phyloP scores from a whole-genome alignment of 371 early-diverging fungal species.

The Apophysomyces sp. region DNA sequence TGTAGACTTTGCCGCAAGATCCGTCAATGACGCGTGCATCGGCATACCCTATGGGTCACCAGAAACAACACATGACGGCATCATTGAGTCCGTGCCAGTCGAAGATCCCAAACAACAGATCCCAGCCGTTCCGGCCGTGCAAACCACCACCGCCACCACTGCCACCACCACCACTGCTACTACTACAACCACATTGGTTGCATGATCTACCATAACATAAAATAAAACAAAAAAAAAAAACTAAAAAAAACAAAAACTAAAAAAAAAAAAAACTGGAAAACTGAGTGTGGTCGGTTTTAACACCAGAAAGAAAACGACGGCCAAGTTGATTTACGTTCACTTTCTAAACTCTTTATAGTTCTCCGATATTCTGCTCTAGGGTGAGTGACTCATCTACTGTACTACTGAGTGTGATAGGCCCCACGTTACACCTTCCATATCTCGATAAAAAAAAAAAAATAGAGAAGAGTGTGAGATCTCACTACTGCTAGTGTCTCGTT shows the following conservation, averaged over 20 bases:
- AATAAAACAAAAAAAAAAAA: too few species aligned
- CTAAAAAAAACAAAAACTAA: too few species aligned
- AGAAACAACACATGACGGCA: background rate
- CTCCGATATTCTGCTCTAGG: background rate
- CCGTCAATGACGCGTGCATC: conserved; percentile 10
- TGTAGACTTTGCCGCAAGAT: conserved; percentile 13
- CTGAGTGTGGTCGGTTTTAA: too few species aligned
- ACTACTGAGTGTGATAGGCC: background rate
- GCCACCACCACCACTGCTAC: background rate
- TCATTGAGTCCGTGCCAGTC: background rate
- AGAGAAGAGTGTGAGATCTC: too few species aligned
- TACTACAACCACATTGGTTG: too few species aligned
- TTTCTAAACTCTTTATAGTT: background rate
- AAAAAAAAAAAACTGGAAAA: too few species aligned
- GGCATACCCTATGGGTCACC: background rate
- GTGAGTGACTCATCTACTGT: background rate
- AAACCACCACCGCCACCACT: background rate
- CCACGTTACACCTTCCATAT: background rate
- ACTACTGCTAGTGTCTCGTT: too few species aligned
- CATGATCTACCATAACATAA: background rate
- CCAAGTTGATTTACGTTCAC: too few species aligned
- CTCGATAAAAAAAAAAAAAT: too few species aligned
- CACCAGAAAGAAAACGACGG: too few species aligned
- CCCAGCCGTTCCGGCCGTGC: background rate
- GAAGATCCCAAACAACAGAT: background rate